These are phyloP conservation scores for Puccinia brachypodii DNA, from an alignment of 1,284 basidiomycete species.

Conservation along the genomic window DNA sequence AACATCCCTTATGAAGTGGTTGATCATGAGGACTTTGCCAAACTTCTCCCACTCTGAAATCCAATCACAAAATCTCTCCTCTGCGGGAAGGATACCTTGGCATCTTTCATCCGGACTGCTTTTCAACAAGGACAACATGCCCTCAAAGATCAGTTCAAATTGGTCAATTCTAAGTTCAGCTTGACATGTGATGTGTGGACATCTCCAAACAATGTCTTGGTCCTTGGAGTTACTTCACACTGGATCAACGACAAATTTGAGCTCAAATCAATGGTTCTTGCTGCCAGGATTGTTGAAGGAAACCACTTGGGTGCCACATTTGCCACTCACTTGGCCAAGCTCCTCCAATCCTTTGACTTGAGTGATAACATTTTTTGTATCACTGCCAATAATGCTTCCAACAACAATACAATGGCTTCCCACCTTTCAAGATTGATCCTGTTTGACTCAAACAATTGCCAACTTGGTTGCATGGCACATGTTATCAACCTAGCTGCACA, in stretches of 20 bases:
- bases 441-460: neutral
- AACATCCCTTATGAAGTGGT: conserved; percentile 6
- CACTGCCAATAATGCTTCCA: neutral
- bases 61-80: neutral
- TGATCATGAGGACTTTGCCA: neutral
- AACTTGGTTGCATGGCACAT: neutral
- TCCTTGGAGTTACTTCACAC: neutral
- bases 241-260: neutral
- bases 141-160: neutral
- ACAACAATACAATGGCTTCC: neutral
- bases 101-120: neutral
- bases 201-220: neutral
- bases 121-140: neutral
- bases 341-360: neutral
- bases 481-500: neutral
- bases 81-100: neutral
- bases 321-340: conserved; percentile 1
- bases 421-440: neutral
- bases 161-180: neutral
- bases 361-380: neutral
- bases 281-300: neutral
- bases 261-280: neutral
- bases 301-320: neutral
- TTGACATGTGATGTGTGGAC: conserved; percentile 16
- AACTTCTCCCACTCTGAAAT: neutral